Percentiles rank a stretch among this genome's conserved stretches.
These are phyloP conservation scores for Aureobasidium leucospermi DNA, from an alignment of 2,329 filamentous ascomycete species.

Conservation along the genomic window DNA sequence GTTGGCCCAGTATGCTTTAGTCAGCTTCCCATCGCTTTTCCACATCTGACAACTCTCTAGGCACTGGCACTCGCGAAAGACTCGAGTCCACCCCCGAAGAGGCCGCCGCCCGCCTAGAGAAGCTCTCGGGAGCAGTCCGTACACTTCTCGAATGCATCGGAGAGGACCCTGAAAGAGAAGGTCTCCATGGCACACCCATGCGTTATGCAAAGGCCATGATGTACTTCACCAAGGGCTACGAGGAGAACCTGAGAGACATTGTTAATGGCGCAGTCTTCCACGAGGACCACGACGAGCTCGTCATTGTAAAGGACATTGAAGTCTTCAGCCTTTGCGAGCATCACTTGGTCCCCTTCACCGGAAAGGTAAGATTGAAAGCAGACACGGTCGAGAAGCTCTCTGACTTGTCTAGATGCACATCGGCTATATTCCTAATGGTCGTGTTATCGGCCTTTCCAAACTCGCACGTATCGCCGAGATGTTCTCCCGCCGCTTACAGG, in stretches of 20 bases:
- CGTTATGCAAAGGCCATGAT: slow-evolving; percentile 94
- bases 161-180: slow-evolving; percentile 58
- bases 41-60: slow-evolving; percentile 29
- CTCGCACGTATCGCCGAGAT: slow-evolving; percentile 93
- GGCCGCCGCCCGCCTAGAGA: slow-evolving; percentile 49
- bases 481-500: slow-evolving; percentile 87
- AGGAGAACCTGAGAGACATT: slow-evolving; percentile 85
- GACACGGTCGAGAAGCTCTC: neutral
- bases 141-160: slow-evolving; percentile 61
- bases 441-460: slow-evolving; percentile 92
- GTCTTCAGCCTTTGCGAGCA: slow-evolving; percentile 94
- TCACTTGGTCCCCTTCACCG: slow-evolving; percentile 91
- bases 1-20: slow-evolving; percentile 44
- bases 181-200: slow-evolving; percentile 61
- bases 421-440: slow-evolving; percentile 86
- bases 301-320: slow-evolving; percentile 97
- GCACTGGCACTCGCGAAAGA: slow-evolving; percentile 56
- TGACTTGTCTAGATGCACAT: slow-evolving; percentile 75
- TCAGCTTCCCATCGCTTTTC: neutral
- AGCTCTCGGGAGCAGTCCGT: slow-evolving; percentile 55
- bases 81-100: slow-evolving; percentile 52
- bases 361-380: slow-evolving; percentile 58
- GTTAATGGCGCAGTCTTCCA: slow-evolving; percentile 93
- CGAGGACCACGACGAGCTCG: slow-evolving; percentile 93
- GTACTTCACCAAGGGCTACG: slow-evolving; percentile 93